Evolutionary conservation across 305 asterid genomes (phyloP).

Genomic region (Rubia occidens): DNA sequence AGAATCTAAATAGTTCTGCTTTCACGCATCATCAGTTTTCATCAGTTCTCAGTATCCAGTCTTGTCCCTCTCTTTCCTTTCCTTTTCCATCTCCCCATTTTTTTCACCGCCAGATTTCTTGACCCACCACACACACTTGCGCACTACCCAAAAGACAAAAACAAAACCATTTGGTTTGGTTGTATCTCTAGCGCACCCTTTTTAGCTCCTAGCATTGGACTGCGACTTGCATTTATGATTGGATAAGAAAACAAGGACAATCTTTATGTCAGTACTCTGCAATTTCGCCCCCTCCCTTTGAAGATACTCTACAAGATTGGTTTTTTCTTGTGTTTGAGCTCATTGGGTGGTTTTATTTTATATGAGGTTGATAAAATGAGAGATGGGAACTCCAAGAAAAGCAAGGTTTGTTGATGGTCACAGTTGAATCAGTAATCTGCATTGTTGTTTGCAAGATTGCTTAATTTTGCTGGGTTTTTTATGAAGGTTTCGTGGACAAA

Average conservation of each 20-base stretch:
- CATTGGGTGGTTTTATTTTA: constrained; percentile 18
- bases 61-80: constrained; percentile 25
- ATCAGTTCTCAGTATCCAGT: constrained; percentile 8
- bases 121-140: constrained; percentile 8
- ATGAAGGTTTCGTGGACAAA: constrained; percentile 77
- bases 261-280: constrained; percentile 25
- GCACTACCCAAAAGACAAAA: constrained; percentile 5
- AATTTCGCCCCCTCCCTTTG: constrained; percentile 19
- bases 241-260: constrained; percentile 17
- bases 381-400: constrained; percentile 71
- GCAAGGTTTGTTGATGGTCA: constrained; percentile 56
- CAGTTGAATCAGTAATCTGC: constrained; percentile 15
- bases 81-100: constrained; percentile 8
- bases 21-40: constrained; percentile 21
- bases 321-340: constrained; percentile 23
- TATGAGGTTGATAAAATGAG: constrained; percentile 79
- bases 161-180: constrained; percentile 9
- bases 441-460: constrained; percentile 26
- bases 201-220: constrained; percentile 1
- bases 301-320: constrained; percentile 21
- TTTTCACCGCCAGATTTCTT: constrained; percentile 7
- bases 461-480: constrained; percentile 18
- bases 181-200: no score
- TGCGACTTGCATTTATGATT: constrained; percentile 11
- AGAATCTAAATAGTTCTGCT: constrained; percentile 23